A percentile compares a stretch with the other conserved stretches of the same genome.
phyloP scores from a whole-genome alignment of 352 stramenopile species.

The Phytophthora palmivora region DNA sequence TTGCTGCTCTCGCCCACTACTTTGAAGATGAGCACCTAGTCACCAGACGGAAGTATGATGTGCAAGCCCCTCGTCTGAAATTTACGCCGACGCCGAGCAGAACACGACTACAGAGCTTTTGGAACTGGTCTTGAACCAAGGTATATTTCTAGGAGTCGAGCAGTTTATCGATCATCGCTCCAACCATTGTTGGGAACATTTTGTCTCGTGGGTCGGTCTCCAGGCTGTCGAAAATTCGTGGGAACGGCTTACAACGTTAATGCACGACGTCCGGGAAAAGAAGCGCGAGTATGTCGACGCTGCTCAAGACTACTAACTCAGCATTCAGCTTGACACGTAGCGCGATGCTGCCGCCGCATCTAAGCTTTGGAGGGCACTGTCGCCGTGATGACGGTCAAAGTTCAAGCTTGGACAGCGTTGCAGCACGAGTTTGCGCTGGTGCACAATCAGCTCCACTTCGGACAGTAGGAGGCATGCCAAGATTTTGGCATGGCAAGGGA shows the following conservation, averaged over 20 bases:
- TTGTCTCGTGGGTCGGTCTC: conserved; percentile 15
- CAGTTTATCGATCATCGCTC: conserved; percentile 2
- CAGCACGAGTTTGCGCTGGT: no score
- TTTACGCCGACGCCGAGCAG: conserved; percentile 15
- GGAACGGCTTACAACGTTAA: not conserved
- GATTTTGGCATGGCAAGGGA: no score
- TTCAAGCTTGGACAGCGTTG: no score
- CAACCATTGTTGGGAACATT: conserved; percentile 14
- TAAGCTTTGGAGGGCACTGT: no score
- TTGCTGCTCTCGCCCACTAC: no score
- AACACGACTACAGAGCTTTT: conserved; percentile 17
- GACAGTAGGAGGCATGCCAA: no score
- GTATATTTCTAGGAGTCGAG: conserved; percentile 4
- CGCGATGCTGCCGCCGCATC: no score
- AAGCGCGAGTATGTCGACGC: conserved; percentile 1
- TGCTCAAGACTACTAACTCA: not conserved
- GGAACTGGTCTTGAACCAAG: conserved; percentile 6
- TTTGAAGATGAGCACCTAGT: conserved; percentile 17
- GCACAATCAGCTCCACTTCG: no score
- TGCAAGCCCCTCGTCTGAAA: conserved; percentile 18
- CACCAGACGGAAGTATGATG: conserved; percentile 10
- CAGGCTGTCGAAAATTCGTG: conserved; percentile 12
- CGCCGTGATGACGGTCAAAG: no score
- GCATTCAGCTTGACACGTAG: not conserved
- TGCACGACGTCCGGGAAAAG: conserved; percentile 5